A percentile compares a stretch with the other conserved stretches of the same genome.
phyloP scores from a whole-genome alignment of 129 eudicot species.

The Lactuca sativa region DNA sequence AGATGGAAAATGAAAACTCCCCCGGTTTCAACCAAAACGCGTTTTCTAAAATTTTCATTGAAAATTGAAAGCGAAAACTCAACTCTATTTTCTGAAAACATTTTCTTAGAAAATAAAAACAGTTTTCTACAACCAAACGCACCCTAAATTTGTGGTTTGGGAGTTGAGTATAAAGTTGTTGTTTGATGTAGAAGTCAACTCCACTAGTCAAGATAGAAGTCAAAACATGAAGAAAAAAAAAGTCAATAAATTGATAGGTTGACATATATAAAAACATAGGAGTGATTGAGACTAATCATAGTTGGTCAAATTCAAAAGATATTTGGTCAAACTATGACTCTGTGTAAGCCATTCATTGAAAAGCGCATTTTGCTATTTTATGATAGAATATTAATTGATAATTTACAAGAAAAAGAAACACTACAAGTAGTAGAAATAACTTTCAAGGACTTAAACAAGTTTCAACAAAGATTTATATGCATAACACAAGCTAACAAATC shows the following conservation, averaged over 20 bases:
- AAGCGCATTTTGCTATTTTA: constrained; percentile 23
- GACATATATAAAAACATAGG: constrained; percentile 9
- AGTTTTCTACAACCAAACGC: too few species aligned
- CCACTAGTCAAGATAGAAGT: not conserved
- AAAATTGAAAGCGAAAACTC: too few species aligned
- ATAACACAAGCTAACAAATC: too few species aligned
- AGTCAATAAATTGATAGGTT: constrained; percentile 8
- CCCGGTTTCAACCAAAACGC: too few species aligned
- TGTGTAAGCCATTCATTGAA: constrained; percentile 33
- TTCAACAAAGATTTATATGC: too few species aligned
- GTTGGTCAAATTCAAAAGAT: constrained; percentile 15
- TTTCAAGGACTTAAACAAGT: too few species aligned
- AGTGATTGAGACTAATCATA: constrained; percentile 14
- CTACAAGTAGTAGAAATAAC: not conserved
- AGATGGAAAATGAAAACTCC: too few species aligned
- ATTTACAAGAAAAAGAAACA: not conserved
- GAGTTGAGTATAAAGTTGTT: not conserved
- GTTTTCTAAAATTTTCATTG: too few species aligned
- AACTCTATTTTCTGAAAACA: too few species aligned
- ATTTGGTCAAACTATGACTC: constrained; percentile 37
- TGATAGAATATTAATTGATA: too few species aligned
- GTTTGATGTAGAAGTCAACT: not conserved
- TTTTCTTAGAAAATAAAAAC: too few species aligned
- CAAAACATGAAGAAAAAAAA: constrained; percentile 11
- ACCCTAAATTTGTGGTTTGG: too few species aligned